Evolutionary conservation across 2,329 filamentous ascomycete genomes (phyloP).

Genomic region (Rutstroemia sp.): DNA sequence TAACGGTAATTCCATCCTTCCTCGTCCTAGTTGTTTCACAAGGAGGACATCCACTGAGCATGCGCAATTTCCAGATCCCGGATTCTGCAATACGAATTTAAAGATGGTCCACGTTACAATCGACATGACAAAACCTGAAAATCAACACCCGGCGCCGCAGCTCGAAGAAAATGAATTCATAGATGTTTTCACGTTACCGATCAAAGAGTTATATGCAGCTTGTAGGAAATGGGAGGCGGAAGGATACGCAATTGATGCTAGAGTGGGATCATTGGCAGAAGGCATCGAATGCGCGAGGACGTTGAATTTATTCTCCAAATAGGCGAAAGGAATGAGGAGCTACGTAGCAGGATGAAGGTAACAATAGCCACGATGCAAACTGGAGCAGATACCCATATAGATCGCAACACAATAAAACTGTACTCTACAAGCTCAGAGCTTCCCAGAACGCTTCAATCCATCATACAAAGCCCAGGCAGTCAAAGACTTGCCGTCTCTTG

Average conservation of each 20-base stretch:
- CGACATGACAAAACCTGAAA: constrained; percentile 37
- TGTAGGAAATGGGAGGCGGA: constrained; percentile 38
- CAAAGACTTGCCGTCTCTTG: constrained; percentile 52
- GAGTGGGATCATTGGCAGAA: constrained; percentile 33
- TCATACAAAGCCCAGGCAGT: constrained; percentile 53
- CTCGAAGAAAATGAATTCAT: constrained; percentile 47
- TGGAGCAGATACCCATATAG: neutral
- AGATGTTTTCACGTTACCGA: constrained; percentile 41
- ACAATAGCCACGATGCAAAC: neutral
- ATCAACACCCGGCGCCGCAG: constrained; percentile 39
- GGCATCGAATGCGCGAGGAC: constrained; percentile 33
- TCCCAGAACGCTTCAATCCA: constrained; percentile 37
- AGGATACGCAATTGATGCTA: constrained; percentile 34
- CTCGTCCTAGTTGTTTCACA: neutral
- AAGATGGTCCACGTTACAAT: constrained; percentile 45
- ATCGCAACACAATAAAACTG: neutral
- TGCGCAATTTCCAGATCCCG: constrained; percentile 38
- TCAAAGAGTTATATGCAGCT: constrained; percentile 38
- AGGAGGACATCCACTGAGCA: neutral
- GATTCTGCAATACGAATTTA: constrained; percentile 60
- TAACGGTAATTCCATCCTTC: constrained; percentile 37
- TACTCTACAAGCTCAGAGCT: constrained; percentile 7
- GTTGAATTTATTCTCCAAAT: constrained; percentile 26
- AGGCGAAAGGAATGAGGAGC: neutral
- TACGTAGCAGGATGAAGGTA: neutral